phyloP scores from a whole-genome alignment of 2,329 filamentous ascomycete genomes.

The Hypomyces rosellus region DNA sequence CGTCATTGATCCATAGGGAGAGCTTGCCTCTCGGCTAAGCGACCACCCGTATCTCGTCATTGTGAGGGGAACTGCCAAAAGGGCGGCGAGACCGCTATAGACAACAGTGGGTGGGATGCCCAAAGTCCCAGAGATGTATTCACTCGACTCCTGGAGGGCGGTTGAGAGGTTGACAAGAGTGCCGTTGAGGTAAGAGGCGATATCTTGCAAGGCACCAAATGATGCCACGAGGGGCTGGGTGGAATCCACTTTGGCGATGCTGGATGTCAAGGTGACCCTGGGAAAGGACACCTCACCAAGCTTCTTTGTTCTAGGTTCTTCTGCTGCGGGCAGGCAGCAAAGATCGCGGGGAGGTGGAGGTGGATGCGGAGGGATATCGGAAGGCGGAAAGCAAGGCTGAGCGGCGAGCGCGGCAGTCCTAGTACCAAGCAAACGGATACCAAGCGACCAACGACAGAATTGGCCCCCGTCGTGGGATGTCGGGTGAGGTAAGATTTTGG shows the following conservation, averaged over 20 bases:
- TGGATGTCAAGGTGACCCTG: slow-evolving; percentile 28
- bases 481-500: no score
- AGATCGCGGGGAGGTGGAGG: slow-evolving; percentile 7
- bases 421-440: neutral
- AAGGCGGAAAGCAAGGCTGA: slow-evolving; percentile 10
- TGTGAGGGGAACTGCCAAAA: slow-evolving; percentile 43
- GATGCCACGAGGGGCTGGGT: slow-evolving; percentile 52
- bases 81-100: slow-evolving; percentile 45
- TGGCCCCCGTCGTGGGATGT: no score
- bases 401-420: neutral
- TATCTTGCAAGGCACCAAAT: slow-evolving; percentile 56
- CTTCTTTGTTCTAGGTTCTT: neutral
- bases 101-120: slow-evolving; percentile 43
- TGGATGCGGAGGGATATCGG: neutral
- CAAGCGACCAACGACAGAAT: neutral
- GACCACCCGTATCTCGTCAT: slow-evolving; percentile 53
- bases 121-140: slow-evolving; percentile 45
- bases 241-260: slow-evolving; percentile 56
- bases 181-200: slow-evolving; percentile 51
- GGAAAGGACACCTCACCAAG: slow-evolving; percentile 26
- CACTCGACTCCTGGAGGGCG: slow-evolving; percentile 41
- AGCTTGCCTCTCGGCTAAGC: slow-evolving; percentile 39
- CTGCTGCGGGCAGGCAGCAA: neutral
- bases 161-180: slow-evolving; percentile 43
- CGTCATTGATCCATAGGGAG: slow-evolving; percentile 44